Conservation (phyloP, 2,329 filamentous ascomycete species). For the Penicillium sp. region DNA sequence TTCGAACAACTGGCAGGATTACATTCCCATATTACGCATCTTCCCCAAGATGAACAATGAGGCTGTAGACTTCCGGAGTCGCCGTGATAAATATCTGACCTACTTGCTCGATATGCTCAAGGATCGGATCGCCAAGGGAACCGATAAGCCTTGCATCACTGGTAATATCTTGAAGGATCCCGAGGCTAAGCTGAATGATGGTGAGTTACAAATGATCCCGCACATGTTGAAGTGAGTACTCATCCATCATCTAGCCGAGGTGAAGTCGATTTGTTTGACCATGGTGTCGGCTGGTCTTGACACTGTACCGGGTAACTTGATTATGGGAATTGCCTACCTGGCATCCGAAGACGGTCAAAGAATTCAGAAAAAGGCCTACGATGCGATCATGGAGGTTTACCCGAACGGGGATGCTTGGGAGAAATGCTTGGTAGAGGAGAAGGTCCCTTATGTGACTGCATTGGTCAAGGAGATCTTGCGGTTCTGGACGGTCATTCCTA, state of each 20-base stretch:
- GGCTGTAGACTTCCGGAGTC: constrained; percentile 64
- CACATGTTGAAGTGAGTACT: constrained; percentile 28
- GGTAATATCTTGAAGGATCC: constrained; percentile 70
- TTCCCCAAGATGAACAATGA: constrained; percentile 62
- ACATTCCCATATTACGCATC: constrained; percentile 71
- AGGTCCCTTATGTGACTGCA: constrained; percentile 73
- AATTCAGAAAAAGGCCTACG: constrained; percentile 68
- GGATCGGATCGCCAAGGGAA: constrained; percentile 61
- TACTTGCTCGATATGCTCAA: constrained; percentile 61
- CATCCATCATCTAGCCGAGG: constrained; percentile 58
- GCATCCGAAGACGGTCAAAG: constrained; percentile 65
- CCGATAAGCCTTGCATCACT: constrained; percentile 67
- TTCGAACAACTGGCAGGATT: constrained; percentile 82
- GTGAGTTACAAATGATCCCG: constrained; percentile 40
- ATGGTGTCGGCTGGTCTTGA: constrained; percentile 82
- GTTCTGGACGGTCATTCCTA: constrained; percentile 77
- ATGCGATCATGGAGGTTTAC: constrained; percentile 70
- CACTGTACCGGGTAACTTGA: constrained; percentile 75
- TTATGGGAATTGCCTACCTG: constrained; percentile 76
- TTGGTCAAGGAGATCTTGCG: constrained; percentile 76
- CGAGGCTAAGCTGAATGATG: constrained; percentile 66
- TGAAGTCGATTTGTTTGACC: constrained; percentile 77
- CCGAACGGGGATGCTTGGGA: constrained; percentile 75
- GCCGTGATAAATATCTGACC: constrained; percentile 66
- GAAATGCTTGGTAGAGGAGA: constrained; percentile 69